Conservation (phyloP, 2,329 filamentous ascomycete species). For the Trichoderma sp. region DNA sequence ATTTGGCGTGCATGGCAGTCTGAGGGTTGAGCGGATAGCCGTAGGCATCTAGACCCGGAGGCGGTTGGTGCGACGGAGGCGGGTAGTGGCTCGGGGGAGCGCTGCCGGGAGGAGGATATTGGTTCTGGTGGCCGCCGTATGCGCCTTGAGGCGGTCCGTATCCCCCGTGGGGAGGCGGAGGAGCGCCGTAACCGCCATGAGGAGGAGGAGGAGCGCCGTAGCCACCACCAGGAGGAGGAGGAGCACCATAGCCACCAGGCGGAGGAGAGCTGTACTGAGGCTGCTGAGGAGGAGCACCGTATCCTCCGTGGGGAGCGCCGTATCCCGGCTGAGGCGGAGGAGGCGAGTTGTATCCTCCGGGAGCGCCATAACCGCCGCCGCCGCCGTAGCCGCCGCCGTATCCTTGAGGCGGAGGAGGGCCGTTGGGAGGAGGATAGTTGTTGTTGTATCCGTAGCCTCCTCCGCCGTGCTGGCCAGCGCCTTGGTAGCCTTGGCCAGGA, state of each 20-base stretch:
- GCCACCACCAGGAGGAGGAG: conserved; percentile 22
- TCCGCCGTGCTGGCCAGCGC: conserved; percentile 32
- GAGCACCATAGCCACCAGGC: conserved; percentile 22
- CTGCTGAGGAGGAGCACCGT: conserved; percentile 24
- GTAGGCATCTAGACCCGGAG: conserved; percentile 43
- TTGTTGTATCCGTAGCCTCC: conserved; percentile 32
- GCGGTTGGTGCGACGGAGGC: conserved; percentile 40
- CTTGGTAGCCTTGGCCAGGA: conserved; percentile 41
- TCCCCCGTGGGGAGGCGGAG: conserved; percentile 25
- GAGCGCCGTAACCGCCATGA: conserved; percentile 26
- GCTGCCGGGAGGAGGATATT: conserved; percentile 25
- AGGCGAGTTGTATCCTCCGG: conserved; percentile 26
- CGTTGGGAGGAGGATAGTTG: conserved; percentile 17
- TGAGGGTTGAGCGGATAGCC: conserved; percentile 41
- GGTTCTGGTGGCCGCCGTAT: conserved; percentile 22
- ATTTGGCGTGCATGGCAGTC: conserved; percentile 28
- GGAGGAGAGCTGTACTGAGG: conserved; percentile 26
- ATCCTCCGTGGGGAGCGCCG: conserved; percentile 21
- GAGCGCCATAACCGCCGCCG: conserved; percentile 25
- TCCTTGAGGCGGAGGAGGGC: conserved; percentile 22
- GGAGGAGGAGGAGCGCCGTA: conserved; percentile 31
- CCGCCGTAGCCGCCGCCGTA: conserved; percentile 23
- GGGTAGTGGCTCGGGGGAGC: conserved; percentile 22
- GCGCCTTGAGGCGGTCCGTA: conserved; percentile 22
- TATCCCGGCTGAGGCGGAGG: conserved; percentile 23